A percentile compares a stretch with the other conserved stretches of the same genome.
phyloP scores from a whole-genome alignment of 108 stramenopile genomes.

The Pseudonitzschia delicatissima region DNA sequence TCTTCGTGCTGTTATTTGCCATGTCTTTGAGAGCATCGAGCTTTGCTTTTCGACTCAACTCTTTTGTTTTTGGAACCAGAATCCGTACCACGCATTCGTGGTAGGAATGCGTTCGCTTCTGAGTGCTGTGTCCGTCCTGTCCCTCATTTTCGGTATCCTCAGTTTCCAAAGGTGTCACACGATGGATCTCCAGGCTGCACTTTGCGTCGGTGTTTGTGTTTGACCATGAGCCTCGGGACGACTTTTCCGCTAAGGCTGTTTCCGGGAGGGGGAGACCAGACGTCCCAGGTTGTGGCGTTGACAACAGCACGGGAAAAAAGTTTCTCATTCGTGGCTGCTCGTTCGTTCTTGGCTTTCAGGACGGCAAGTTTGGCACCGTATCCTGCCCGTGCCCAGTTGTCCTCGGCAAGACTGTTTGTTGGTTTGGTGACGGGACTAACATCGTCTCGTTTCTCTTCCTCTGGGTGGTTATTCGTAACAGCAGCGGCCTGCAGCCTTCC shows the following conservation, averaged over 20 bases:
- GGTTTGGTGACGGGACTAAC: neutral
- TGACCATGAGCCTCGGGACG: conserved; percentile 24
- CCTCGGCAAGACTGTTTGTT: neutral
- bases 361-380: neutral
- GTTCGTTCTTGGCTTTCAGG: neutral
- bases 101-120: conserved; percentile 12
- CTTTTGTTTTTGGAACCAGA: conserved; percentile 24
- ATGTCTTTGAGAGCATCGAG: conserved; percentile 18
- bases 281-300: conserved; percentile 34
- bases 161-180: conserved; percentile 16
- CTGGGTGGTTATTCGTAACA: neutral
- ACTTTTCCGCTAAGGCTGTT: conserved; percentile 42
- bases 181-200: conserved; percentile 46
- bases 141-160: conserved; percentile 2
- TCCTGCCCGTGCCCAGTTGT: neutral
- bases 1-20: neutral
- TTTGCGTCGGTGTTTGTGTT: conserved; percentile 35
- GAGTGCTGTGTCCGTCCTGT: neutral
- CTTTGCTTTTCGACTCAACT: conserved; percentile 1
- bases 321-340: neutral
- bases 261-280: conserved; percentile 31
- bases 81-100: conserved; percentile 45
- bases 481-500: too few species aligned
- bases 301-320: neutral
- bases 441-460: neutral